These are phyloP conservation scores for Mycocentrospora acerina DNA, from an alignment of 2,329 filamentous ascomycete genomes.

Conservation along the genomic window DNA sequence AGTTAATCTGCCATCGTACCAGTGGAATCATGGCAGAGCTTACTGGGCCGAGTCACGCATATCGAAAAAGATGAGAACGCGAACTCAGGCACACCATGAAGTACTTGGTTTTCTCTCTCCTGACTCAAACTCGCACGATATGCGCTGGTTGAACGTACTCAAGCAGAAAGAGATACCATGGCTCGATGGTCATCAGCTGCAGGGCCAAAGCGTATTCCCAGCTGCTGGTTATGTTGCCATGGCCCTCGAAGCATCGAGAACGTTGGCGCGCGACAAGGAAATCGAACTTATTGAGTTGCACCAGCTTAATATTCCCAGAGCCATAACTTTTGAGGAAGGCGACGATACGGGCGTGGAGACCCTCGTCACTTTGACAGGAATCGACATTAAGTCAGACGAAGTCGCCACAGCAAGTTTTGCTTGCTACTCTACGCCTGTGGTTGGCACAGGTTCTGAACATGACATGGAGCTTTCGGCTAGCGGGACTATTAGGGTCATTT, in stretches of 20 bases:
- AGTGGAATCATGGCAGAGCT: constrained; percentile 9
- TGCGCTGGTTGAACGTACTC: constrained; percentile 20
- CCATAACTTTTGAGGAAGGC: constrained; percentile 14
- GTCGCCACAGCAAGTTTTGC: not conserved
- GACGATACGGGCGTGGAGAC: constrained; percentile 4
- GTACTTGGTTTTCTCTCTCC: no score
- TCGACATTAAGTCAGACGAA: not conserved
- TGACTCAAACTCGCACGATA: no score
- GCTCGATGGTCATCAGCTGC: constrained; percentile 20
- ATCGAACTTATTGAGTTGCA: constrained; percentile 13
- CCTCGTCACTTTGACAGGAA: constrained; percentile 3
- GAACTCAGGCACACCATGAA: constrained; percentile 7
- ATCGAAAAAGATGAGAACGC: constrained; percentile 2
- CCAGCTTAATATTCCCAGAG: constrained; percentile 11
- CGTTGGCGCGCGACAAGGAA: not conserved
- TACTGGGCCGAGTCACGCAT: constrained; percentile 23
- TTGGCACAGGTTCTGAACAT: not conserved
- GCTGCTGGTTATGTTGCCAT: constrained; percentile 48
- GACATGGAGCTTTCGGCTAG: constrained; percentile 6
- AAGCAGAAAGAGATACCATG: constrained; percentile 12
- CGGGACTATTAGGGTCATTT: not conserved
- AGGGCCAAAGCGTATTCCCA: constrained; percentile 46
- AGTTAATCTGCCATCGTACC: constrained; percentile 12
- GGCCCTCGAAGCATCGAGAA: constrained; percentile 28
- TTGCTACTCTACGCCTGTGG: constrained; percentile 4